Percentiles rank a stretch among this genome's conserved stretches.
These are phyloP conservation scores for Cairneyella variabilis DNA, from an alignment of 495 filamentous ascomycete species.

Conservation along the genomic window DNA sequence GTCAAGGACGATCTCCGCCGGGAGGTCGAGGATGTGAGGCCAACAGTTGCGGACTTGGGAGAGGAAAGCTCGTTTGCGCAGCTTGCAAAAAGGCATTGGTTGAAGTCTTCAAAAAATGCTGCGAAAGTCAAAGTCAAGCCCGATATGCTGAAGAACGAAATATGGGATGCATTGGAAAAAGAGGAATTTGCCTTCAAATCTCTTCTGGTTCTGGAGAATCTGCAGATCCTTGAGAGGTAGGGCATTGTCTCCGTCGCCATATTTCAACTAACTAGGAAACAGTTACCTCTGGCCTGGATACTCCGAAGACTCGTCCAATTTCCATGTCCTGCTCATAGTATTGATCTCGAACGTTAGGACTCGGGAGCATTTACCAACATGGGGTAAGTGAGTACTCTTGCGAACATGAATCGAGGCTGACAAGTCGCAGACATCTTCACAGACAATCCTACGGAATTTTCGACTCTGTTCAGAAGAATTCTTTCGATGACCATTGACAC, in stretches of 20 bases:
- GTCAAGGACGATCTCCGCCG: conserved; percentile 11
- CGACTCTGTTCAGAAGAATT: conserved; percentile 82
- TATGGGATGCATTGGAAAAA: conserved; percentile 87
- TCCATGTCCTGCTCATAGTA: conserved; percentile 81
- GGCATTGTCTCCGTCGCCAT: conserved; percentile 1
- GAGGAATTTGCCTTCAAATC: conserved; percentile 72
- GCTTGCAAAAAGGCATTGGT: conserved; percentile 82
- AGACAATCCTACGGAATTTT: conserved; percentile 77
- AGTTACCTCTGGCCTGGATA: conserved; percentile 96
- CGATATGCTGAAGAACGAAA: conserved; percentile 79
- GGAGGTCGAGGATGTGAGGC: conserved; percentile 41
- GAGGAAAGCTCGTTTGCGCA: conserved; percentile 78
- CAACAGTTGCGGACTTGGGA: conserved; percentile 64
- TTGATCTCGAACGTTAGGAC: conserved; percentile 84
- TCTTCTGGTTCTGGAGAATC: conserved; percentile 79
- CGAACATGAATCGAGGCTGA: not conserved
- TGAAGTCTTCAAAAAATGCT: conserved; percentile 55
- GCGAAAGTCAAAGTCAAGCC: conserved; percentile 72
- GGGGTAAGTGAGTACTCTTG: conserved; percentile 51
- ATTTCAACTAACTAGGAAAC: conserved; percentile 21
- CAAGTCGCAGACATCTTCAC: conserved; percentile 61
- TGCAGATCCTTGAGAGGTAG: conserved; percentile 87
- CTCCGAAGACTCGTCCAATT: conserved; percentile 81
- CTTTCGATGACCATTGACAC: conserved; percentile 84
- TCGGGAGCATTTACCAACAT: conserved; percentile 80